Evolutionary conservation across 1,139 yeast species (phyloP).

Genomic region (Scheffersomyces illinoinensis): DNA sequence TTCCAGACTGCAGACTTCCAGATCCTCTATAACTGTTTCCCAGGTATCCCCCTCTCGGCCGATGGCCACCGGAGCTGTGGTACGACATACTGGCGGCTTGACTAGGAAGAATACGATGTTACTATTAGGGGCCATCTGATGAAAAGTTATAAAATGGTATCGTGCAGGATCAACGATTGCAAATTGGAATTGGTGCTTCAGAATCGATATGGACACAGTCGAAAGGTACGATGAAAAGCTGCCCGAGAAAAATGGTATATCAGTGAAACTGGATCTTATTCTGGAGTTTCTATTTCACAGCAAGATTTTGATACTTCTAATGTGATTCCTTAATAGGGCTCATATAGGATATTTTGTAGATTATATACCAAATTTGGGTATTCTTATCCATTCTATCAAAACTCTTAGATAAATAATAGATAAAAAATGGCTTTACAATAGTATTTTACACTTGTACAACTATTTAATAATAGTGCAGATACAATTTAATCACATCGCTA

Average conservation of each 20-base stretch:
- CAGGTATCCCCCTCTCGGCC: background rate
- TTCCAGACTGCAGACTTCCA: background rate
- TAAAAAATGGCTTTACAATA: too few species aligned
- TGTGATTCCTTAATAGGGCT: too few species aligned
- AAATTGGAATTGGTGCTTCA: background rate
- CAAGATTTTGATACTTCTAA: too few species aligned
- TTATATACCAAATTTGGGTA: background rate
- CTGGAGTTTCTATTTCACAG: too few species aligned
- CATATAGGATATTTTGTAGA: background rate
- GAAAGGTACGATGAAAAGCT: background rate
- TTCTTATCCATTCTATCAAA: too few species aligned
- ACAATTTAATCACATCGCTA: too few species aligned
- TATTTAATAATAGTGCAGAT: too few species aligned
- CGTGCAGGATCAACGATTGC: background rate
- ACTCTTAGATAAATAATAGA: too few species aligned
- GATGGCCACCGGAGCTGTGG: constrained; percentile 8
- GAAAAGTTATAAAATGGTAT: background rate
- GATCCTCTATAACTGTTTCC: background rate
- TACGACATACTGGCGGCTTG: constrained; percentile 10
- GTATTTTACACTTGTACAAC: too few species aligned
- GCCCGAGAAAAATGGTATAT: too few species aligned
- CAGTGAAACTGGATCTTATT: too few species aligned
- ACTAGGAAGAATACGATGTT: background rate
- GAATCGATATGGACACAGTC: background rate
- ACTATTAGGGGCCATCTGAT: background rate